phyloP scores from a whole-genome alignment of 352 stramenopile species.

The Globisporangium recalcitrans region DNA sequence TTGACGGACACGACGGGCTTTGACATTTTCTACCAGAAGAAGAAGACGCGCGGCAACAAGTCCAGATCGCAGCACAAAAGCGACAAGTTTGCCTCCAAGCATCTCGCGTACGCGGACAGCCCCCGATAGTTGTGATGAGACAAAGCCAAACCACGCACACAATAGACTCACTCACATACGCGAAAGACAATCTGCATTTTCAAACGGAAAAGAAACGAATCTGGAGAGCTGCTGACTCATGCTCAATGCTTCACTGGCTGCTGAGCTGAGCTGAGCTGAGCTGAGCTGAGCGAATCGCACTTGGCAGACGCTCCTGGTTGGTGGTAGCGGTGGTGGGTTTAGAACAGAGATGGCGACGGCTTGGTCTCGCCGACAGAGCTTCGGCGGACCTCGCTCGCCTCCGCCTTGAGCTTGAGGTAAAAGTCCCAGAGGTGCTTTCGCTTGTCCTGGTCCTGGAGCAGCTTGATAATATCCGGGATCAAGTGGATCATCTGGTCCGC shows the following conservation, averaged over 20 bases:
- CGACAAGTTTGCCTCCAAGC: background rate
- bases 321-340: constrained; percentile 14
- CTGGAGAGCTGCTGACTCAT: background rate
- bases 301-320: background rate
- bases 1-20: constrained; percentile 4
- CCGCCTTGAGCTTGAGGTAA: constrained; percentile 70
- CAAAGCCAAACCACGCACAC: background rate
- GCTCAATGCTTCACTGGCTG: background rate
- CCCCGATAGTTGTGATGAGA: background rate
- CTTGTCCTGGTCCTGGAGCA: constrained; percentile 80
- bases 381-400: constrained; percentile 24
- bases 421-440: constrained; percentile 80
- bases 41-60: constrained; percentile 5
- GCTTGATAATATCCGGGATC: constrained; percentile 78
- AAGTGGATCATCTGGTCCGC: constrained; percentile 64
- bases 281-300: background rate
- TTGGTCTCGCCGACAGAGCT: constrained; percentile 21
- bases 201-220: constrained; percentile 9
- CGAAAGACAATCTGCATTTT: constrained; percentile 8
- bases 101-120: constrained; percentile 10
- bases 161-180: constrained; percentile 3
- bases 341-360: constrained; percentile 66
- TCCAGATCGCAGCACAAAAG: background rate
- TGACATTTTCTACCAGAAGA: constrained; percentile 8
- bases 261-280: too few species aligned